These are phyloP conservation scores for Aeschynomene evenia DNA, from an alignment of 306 rosid genomes.

Conservation along the genomic window DNA sequence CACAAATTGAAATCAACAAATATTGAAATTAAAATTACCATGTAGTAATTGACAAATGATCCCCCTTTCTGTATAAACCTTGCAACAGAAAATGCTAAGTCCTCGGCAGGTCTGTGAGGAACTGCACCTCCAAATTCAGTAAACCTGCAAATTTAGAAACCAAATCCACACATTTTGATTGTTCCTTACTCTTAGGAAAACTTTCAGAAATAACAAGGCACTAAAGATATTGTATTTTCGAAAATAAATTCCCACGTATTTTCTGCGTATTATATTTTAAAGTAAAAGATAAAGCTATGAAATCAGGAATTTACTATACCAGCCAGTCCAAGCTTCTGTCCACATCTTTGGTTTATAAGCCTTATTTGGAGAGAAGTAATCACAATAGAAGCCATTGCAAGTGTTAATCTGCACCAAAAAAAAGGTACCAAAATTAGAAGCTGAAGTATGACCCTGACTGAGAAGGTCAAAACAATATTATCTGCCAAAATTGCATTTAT, in stretches of 20 bases:
- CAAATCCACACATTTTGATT: too few species aligned
- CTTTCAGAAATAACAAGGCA: conserved; percentile 6
- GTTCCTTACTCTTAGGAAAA: neutral
- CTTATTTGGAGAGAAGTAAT: conserved; percentile 89
- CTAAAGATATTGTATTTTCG: too few species aligned
- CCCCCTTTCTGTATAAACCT: conserved; percentile 96
- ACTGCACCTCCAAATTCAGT: conserved; percentile 95
- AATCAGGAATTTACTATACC: conserved; percentile 58
- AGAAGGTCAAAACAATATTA: conserved; percentile 9
- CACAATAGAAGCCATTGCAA: conserved; percentile 97
- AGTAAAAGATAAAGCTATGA: too few species aligned
- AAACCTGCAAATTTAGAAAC: conserved; percentile 62
- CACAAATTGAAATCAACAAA: conserved; percentile 15
- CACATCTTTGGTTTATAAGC: conserved; percentile 98
- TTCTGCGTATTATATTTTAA: too few species aligned
- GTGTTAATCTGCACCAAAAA: conserved; percentile 78
- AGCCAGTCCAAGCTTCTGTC: conserved; percentile 99
- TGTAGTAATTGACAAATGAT: conserved; percentile 82
- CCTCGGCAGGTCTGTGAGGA: conserved; percentile 92
- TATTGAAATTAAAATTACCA: conserved; percentile 64
- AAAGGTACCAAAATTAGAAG: conserved; percentile 21
- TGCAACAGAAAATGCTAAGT: conserved; percentile 91
- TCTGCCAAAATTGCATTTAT: neutral
- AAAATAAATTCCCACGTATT: too few species aligned
- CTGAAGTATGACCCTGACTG: neutral